Base-by-base conservation (phyloP, 1,284 basidiomycete genomes). In the Ceratorhiza oryzae-sativae region DNA sequence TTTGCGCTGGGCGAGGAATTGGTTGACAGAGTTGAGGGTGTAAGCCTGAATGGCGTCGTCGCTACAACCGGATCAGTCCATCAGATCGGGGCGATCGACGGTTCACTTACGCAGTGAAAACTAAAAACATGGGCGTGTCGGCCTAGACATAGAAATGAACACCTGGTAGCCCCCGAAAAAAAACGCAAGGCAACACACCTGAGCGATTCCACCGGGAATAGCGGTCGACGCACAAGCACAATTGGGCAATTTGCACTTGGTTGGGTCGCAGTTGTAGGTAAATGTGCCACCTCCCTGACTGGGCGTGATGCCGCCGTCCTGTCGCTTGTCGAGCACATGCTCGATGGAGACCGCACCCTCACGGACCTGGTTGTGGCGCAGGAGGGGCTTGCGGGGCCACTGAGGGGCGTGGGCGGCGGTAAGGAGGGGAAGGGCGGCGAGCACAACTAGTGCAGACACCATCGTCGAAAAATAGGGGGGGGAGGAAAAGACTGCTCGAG, bases 1-100 rank as follows among this genome's bases (percentile, higher is more conserved):
- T 79, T 87, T 86, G 68, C 92, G 88, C 6, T 91, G 86, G 3
- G 86, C 88, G 51, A 94, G 84, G 81, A 94, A 90, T 77, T 90
- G 87, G 78, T 91, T 89, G 75, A 92, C 83, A 12, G 90, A 78
- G 75, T 89, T 86, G 77, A 91, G 80, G 18, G 89, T 91, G 80
- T 90, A 92, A 15, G 86, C 86, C 78, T 92, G 90, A 45, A 93
- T 78, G 42, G 91, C 91, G 79, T 82, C 80, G 74, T 81, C 80
- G 41, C 77, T 77, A 45, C 8, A 23, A 6, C 1, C 15, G 9
- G 15, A 10, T 56, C 1, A 56, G 53, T 56, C 3, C 25, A 10
- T 20, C 15, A 36, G n/a, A 4, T 39, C 53, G 32, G 20, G n/a
- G 15, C 32, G 53, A 36, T 36, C 15, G 18, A 9, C 53, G 12